Conservation (phyloP, 139 green algal genomes). For the Tetradesmus obliquus region DNA sequence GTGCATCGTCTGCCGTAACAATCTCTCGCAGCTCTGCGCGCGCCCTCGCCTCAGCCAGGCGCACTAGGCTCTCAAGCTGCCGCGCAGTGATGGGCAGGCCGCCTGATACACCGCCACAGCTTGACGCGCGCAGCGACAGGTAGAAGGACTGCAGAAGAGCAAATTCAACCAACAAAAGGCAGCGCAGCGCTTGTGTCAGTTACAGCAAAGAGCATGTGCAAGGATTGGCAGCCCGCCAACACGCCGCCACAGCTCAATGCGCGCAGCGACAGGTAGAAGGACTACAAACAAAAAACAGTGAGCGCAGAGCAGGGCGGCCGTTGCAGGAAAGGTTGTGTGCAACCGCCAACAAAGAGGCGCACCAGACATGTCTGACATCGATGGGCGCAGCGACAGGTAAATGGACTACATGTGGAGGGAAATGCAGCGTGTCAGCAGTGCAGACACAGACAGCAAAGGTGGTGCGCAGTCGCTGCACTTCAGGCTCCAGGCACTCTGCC, state of each 20-base stretch:
- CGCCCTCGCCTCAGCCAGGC: constrained; percentile 91
- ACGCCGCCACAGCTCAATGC: neutral
- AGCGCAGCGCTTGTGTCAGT: neutral
- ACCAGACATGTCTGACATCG: too few relatives aligned
- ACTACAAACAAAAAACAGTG: neutral
- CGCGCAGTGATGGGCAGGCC: constrained; percentile 61
- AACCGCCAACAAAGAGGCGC: too few relatives aligned
- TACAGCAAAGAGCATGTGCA: neutral
- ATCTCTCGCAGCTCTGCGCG: constrained; percentile 83
- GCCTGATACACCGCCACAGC: constrained; percentile 2
- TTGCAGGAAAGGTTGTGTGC: neutral
- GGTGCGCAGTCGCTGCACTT: too few relatives aligned
- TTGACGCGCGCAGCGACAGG: constrained; percentile 70
- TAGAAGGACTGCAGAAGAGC: constrained; percentile 68
- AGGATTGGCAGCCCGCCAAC: neutral
- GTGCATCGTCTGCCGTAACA: constrained; percentile 78
- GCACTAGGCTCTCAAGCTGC: constrained; percentile 94
- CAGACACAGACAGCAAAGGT: too few relatives aligned
- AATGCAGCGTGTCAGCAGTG: too few relatives aligned
- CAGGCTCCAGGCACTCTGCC: neutral
- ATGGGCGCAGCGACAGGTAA: neutral
- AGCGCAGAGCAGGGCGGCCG: neutral
- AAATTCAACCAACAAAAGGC: constrained; percentile 16
- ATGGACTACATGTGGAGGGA: neutral
- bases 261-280: neutral